Conservation (phyloP, 1,284 basidiomycete species). For the Abortiporus biennis region DNA sequence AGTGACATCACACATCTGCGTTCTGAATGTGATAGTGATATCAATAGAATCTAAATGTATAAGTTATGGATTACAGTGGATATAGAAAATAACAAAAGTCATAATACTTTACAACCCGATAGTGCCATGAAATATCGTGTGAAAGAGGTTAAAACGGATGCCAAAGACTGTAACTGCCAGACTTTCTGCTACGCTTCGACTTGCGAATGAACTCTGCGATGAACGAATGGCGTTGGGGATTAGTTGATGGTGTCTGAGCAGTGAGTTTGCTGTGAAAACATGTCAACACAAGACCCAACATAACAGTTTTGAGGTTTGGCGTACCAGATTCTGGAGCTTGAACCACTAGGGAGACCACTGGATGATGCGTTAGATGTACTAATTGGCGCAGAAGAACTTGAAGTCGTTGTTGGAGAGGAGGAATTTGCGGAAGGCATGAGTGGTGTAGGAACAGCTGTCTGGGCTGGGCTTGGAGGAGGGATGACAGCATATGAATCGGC, state of each 20-base stretch:
- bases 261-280: background rate
- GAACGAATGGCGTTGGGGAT: background rate
- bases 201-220: background rate
- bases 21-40: too few relatives aligned
- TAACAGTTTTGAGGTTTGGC: too few relatives aligned
- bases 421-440: constrained; percentile 1
- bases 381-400: constrained; percentile 1
- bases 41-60: too few relatives aligned
- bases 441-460: constrained; percentile 6
- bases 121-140: too few relatives aligned
- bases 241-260: background rate
- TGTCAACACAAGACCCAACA: too few relatives aligned
- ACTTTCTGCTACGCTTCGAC: background rate
- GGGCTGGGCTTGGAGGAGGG: constrained; percentile 8
- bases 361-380: background rate
- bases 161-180: background rate
- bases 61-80: too few relatives aligned
- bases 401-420: background rate
- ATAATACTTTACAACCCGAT: too few relatives aligned
- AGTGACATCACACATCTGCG: too few relatives aligned
- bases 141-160: constrained; percentile 2
- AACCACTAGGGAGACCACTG: background rate
- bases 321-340: background rate
- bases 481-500: constrained; percentile 27
- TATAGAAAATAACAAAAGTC: too few relatives aligned